These are phyloP conservation scores for Usnea hakonensis DNA, from an alignment of 495 filamentous ascomycete genomes.

Conservation along the genomic window DNA sequence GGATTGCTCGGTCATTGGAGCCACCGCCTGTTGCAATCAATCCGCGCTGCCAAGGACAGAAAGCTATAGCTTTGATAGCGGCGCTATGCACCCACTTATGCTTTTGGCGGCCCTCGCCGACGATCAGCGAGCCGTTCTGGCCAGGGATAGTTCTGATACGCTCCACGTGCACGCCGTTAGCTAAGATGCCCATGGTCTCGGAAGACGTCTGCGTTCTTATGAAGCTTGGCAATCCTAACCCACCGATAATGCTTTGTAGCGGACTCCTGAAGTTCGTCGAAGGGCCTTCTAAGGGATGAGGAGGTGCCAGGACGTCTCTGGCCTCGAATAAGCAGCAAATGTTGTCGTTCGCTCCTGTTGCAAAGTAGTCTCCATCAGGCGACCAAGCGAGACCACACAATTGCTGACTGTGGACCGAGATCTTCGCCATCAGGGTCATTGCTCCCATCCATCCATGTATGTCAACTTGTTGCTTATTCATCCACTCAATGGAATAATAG, in stretches of 20 bases:
- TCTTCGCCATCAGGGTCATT: slow-evolving; percentile 68
- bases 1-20: slow-evolving; percentile 87
- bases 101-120: slow-evolving; percentile 49
- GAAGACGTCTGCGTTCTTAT: slow-evolving; percentile 4
- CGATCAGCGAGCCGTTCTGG: slow-evolving; percentile 17
- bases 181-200: not conserved
- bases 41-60: slow-evolving; percentile 88
- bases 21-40: slow-evolving; percentile 89
- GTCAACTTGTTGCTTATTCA: slow-evolving; percentile 33
- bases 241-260: slow-evolving; percentile 14
- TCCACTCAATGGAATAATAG: slow-evolving; percentile 89
- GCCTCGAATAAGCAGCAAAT: slow-evolving; percentile 73
- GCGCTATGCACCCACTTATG: slow-evolving; percentile 73
- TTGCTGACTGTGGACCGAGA: slow-evolving; percentile 77
- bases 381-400: slow-evolving; percentile 93
- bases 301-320: slow-evolving; percentile 45
- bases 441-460: slow-evolving; percentile 63
- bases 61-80: slow-evolving; percentile 94
- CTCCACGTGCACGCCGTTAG: not conserved
- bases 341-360: slow-evolving; percentile 91
- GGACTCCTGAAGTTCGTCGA: slow-evolving; percentile 6
- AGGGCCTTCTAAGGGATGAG: not conserved
- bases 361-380: slow-evolving; percentile 64
- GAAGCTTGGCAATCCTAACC: slow-evolving; percentile 15
- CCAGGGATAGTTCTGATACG: slow-evolving; percentile 17